Evolutionary conservation across 257 asterid species (phyloP).

Genomic region (Coffea eugenioides): DNA sequence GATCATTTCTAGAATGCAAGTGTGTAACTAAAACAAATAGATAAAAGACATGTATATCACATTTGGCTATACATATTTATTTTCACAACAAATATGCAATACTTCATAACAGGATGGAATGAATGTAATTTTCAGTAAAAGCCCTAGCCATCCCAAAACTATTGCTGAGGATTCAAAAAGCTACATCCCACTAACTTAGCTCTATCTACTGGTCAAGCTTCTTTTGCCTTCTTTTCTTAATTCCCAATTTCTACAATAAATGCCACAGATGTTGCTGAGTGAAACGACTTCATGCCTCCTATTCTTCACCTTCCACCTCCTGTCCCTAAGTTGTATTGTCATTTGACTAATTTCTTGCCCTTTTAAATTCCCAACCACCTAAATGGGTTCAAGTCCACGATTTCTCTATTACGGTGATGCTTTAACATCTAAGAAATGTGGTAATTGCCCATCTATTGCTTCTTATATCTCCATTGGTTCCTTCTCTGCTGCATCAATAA

Average conservation of each 20-base stretch:
- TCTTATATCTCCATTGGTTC: not conserved
- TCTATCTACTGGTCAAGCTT: not conserved
- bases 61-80: not conserved
- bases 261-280: not conserved
- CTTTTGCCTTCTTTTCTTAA: not conserved
- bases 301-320: not conserved
- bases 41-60: not conserved
- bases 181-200: not conserved
- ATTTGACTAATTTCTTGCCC: not conserved
- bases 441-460: not conserved
- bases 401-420: not conserved
- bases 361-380: not conserved
- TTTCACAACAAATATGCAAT: not conserved
- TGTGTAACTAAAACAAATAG: not conserved
- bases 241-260: conserved; percentile 2
- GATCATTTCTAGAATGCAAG: not conserved
- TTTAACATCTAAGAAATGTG: not conserved
- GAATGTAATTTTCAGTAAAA: not conserved
- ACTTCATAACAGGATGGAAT: not conserved
- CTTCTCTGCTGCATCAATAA: not conserved
- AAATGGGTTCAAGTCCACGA: not conserved
- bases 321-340: not conserved
- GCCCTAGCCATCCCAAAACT: not conserved
- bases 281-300: not conserved
- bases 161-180: not conserved